These are phyloP conservation scores for Penicillium bovifimosum DNA, from an alignment of 495 filamentous ascomycete species.

Conservation along the genomic window DNA sequence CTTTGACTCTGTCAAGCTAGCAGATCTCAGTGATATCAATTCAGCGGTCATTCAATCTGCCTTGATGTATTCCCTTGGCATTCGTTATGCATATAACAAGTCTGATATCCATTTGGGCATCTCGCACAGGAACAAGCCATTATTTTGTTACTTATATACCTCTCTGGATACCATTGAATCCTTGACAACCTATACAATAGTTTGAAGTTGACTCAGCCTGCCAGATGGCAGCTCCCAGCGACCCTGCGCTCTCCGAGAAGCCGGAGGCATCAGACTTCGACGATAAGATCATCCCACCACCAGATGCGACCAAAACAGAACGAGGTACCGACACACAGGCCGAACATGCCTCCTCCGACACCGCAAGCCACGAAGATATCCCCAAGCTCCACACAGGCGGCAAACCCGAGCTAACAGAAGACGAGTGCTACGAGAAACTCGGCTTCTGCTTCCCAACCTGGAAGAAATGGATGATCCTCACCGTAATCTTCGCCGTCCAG, in stretches of 20 bases:
- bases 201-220: neutral
- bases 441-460: conserved; percentile 58
- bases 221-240: neutral
- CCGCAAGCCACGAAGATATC: conserved; percentile 2
- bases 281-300: neutral
- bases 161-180: neutral
- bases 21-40: neutral
- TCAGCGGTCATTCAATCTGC: no score
- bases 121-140: neutral
- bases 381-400: conserved; percentile 24
- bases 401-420: conserved; percentile 56
- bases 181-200: neutral
- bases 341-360: conserved; percentile 18
- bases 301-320: conserved; percentile 1
- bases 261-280: neutral
- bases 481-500: conserved; percentile 69
- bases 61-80: neutral
- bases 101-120: neutral
- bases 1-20: neutral
- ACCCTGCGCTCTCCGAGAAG: neutral
- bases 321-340: conserved; percentile 14
- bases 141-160: neutral
- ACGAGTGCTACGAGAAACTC: conserved; percentile 56
- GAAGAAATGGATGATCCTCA: conserved; percentile 74
- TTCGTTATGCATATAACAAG: neutral